Conservation (phyloP, 208 protist species). For the Acanthamoeba sp. region DNA sequence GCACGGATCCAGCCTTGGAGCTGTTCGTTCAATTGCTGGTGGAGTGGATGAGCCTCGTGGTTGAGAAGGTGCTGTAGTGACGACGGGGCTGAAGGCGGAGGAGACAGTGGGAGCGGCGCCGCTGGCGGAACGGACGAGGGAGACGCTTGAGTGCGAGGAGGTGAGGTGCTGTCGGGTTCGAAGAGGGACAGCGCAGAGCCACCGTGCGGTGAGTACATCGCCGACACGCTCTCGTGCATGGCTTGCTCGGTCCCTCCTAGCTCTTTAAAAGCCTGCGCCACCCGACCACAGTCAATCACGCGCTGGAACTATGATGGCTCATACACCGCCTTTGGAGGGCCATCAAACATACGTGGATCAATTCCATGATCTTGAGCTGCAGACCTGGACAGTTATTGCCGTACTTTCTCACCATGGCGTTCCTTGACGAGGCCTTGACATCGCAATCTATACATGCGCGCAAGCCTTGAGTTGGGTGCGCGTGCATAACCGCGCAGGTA, state of each 20-base stretch:
- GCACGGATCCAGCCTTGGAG: neutral
- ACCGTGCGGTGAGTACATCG: neutral
- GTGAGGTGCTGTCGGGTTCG: neutral
- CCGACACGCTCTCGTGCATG: slow-evolving; percentile 15
- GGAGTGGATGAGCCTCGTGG: neutral
- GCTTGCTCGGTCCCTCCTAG: neutral
- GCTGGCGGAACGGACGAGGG: neutral
- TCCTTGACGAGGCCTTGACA: neutral
- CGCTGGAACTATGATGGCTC: neutral
- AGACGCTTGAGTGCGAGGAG: neutral
- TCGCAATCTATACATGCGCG: neutral
- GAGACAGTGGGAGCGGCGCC: neutral
- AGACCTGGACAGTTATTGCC: neutral
- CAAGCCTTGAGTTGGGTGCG: neutral
- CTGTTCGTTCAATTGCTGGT: neutral
- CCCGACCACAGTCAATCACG: neutral
- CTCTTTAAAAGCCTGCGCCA: neutral
- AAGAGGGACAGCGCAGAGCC: neutral
- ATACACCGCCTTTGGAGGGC: too few relatives aligned
- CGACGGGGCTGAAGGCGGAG: neutral
- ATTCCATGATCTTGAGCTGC: slow-evolving; percentile 41
- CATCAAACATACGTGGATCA: neutral
- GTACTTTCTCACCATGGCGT: neutral
- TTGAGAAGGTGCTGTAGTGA: neutral
- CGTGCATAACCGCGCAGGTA: too few relatives aligned